phyloP scores from a whole-genome alignment of 176 grass and related monocot genomes.

The Avena atlantica region DNA sequence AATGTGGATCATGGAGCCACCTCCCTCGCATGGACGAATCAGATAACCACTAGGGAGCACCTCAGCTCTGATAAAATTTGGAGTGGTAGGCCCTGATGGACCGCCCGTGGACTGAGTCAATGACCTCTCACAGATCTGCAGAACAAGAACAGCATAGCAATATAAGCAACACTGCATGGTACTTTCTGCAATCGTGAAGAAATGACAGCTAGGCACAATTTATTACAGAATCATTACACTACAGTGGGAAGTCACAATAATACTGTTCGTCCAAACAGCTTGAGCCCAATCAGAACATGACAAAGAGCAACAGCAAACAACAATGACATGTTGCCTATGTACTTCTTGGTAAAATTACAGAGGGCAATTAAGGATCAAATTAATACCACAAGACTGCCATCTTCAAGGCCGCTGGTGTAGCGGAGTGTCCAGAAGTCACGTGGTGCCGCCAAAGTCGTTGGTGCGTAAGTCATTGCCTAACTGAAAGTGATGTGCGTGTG shows the following conservation, averaged over 20 bases:
- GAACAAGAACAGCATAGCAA: constrained; percentile 19
- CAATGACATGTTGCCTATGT: not conserved
- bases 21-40: constrained; percentile 93
- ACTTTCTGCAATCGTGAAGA: not conserved
- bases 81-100: constrained; percentile 72
- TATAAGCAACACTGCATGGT: constrained; percentile 5
- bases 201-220: constrained; percentile 3
- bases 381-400: constrained; percentile 99
- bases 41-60: constrained; percentile 95
- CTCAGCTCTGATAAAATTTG: constrained; percentile 88
- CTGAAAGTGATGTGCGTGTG: no score
- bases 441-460: constrained; percentile 78
- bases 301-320: constrained; percentile 18
- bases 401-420: constrained; percentile 89
- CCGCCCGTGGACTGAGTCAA: constrained; percentile 90
- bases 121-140: constrained; percentile 98
- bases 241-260: not conserved
- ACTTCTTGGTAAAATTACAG: not conserved
- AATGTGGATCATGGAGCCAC: constrained; percentile 99
- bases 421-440: constrained; percentile 94
- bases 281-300: not conserved
- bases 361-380: not conserved
- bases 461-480: constrained; percentile 94
- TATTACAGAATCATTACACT: not conserved
- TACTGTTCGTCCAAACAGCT: constrained; percentile 28